Evolutionary conservation across 2,329 filamentous ascomycete genomes (phyloP).

Genomic region (Exophiala xenobiotica): DNA sequence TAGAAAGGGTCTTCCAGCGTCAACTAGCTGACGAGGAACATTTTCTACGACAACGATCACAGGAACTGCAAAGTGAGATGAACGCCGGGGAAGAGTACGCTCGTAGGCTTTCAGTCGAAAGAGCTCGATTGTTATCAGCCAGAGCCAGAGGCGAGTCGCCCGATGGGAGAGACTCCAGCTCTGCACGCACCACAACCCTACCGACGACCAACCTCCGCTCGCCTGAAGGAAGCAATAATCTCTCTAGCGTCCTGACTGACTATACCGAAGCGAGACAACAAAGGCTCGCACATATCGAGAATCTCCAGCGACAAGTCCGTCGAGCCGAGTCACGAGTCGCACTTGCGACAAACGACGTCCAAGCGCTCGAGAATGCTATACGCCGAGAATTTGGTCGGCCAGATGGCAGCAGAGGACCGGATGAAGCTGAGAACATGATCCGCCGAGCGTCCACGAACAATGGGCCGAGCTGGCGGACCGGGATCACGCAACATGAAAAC

Average conservation of each 20-base stretch:
- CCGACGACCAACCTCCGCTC: conserved; percentile 22
- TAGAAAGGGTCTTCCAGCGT: conserved; percentile 24
- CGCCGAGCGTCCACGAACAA: background rate
- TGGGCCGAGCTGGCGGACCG: background rate
- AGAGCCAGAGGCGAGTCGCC: background rate
- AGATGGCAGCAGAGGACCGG: background rate
- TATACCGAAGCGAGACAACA: conserved; percentile 17
- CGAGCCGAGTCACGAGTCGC: conserved; percentile 28
- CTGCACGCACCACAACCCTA: conserved; percentile 22
- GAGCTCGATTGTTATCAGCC: conserved; percentile 11
- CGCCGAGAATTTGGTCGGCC: background rate
- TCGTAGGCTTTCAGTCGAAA: conserved; percentile 16
- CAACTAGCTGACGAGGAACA: conserved; percentile 25
- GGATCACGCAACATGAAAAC: background rate
- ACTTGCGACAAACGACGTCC: conserved; percentile 22
- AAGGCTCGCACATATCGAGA: conserved; percentile 22
- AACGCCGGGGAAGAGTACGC: conserved; percentile 15
- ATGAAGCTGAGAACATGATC: background rate
- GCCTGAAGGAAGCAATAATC: conserved; percentile 1
- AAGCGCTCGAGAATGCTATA: conserved; percentile 18
- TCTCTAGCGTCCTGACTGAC: conserved; percentile 16
- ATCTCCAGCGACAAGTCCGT: conserved; percentile 27
- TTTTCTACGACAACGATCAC: conserved; percentile 22
- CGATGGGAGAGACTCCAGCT: conserved; percentile 6
- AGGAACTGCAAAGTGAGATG: conserved; percentile 25